phyloP scores from a whole-genome alignment of 805 yeast species.

The Starmerella stellata region DNA sequence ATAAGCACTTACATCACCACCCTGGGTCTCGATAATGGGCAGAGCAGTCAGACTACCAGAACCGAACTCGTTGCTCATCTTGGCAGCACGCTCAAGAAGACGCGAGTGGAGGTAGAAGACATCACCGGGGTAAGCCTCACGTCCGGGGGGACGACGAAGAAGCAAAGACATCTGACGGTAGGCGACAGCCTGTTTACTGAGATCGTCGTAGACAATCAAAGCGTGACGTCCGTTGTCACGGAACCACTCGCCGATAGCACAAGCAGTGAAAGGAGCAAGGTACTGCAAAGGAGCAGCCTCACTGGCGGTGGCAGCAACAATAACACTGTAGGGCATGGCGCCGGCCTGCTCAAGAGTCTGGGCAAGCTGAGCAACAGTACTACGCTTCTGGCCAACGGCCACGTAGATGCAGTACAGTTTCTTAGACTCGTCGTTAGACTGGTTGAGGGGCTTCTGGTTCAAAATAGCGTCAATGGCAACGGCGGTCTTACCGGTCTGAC shows the following conservation, averaged over 20 bases:
- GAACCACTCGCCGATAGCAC: slow-evolving; percentile 99
- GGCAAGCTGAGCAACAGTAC: slow-evolving; percentile 98
- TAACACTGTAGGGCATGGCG: slow-evolving; percentile 91
- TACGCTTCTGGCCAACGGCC: slow-evolving; percentile 99
- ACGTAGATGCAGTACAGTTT: slow-evolving; percentile 99
- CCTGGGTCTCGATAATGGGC: slow-evolving; percentile 95
- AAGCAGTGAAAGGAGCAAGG: slow-evolving; percentile 99
- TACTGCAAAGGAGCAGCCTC: slow-evolving; percentile 99
- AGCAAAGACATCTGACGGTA: slow-evolving; percentile 97
- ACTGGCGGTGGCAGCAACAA: slow-evolving; percentile 99
- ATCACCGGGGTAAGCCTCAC: slow-evolving; percentile 96
- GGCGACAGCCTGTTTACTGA: slow-evolving; percentile 98
- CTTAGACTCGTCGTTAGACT: slow-evolving; percentile 85
- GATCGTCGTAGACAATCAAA: slow-evolving; percentile 89
- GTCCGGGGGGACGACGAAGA: slow-evolving; percentile 93
- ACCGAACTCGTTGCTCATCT: slow-evolving; percentile 77
- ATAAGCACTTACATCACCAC: slow-evolving; percentile 97
- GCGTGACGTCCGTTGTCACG: slow-evolving; percentile 99
- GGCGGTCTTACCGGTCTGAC: slow-evolving; percentile 99
- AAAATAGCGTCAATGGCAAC: slow-evolving; percentile 96
- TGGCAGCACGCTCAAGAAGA: slow-evolving; percentile 92
- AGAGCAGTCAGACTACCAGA: slow-evolving; percentile 91
- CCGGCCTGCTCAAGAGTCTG: slow-evolving; percentile 97
- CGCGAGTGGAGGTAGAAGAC: slow-evolving; percentile 91
- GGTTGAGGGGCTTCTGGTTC: slow-evolving; percentile 98